Evolutionary conservation across 164 flowering plant genomes (phyloP), one percentile per base, ranked within the genome.

Genomic region (Akebia trifoliata): DNA sequence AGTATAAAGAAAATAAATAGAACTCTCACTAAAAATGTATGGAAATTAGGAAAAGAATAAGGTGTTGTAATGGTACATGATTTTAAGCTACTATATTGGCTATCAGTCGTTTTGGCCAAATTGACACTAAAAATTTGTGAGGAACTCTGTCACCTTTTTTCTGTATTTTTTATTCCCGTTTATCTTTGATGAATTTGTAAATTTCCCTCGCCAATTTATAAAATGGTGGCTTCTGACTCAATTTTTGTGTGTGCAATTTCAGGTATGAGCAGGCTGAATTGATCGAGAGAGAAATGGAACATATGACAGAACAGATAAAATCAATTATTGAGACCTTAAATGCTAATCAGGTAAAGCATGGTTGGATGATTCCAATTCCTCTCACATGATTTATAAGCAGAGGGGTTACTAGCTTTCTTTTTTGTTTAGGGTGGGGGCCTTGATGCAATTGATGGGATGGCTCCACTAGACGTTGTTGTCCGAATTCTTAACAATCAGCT

Each of bases 231-330:
- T 37, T 11, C 36, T 35, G 22, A 49, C 17, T 26, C 12, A 28
- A 50, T 21, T 62, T 39, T 54, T 24, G 28, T 49, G 17, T 45
- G 10, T 61, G 50, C 40, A 11, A 45, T 67, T 71, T 62, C 77
- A 94, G 99, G 99, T 94, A 84, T 75, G 96, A 90, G 67, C 96
- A 87, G 67, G 83, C 97, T 70, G 97, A 90, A 56, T 71, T 77
- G 49, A 69, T 85, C 62, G 97, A 94, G 70, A 85, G 86, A 72
- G 99, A 86, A 47, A 54, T 94, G 74, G 97, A 90, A 62, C 92
- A 87, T 34, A 86, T 87, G 96, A 73, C 92, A 6, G 97, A 90
- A 59, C 87, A 90, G 40, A 79, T 94, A 37, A 94, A 86, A 74
- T 75, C 96, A 56, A 78, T 90, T 52, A 94, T 94, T 62, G 83